phyloP scores from a whole-genome alignment of 2,329 filamentous ascomycete species.

The Pseudogymnoascus sp. region DNA sequence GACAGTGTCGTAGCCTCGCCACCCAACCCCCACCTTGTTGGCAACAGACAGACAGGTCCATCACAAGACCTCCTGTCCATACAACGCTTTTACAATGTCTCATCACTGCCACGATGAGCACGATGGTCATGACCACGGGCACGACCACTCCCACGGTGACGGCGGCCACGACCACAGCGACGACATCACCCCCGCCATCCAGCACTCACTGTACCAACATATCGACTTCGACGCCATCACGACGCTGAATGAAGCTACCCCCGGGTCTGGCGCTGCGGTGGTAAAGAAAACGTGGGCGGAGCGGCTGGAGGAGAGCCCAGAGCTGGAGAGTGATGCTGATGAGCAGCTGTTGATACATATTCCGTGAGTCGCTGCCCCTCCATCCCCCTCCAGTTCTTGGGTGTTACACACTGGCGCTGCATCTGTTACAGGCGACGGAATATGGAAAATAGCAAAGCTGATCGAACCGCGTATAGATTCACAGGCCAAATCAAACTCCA shows the following conservation, averaged over 20 bases:
- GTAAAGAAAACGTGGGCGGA: constrained; percentile 90
- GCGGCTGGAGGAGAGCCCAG: constrained; percentile 61
- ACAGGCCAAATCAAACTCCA: constrained; percentile 91
- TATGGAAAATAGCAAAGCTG: neutral
- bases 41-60: neutral
- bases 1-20: neutral
- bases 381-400: neutral
- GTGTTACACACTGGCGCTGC: neutral
- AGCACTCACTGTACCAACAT: constrained; percentile 84
- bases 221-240: constrained; percentile 81
- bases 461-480: constrained; percentile 52
- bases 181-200: constrained; percentile 85
- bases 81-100: constrained; percentile 27
- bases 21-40: neutral
- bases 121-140: constrained; percentile 35
- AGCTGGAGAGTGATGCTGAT: constrained; percentile 79
- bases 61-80: neutral
- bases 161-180: constrained; percentile 84
- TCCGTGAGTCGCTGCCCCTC: constrained; percentile 52
- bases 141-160: constrained; percentile 55
- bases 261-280: constrained; percentile 64
- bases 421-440: neutral
- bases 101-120: constrained; percentile 42
- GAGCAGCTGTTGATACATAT: constrained; percentile 91
- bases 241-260: constrained; percentile 73